phyloP scores from a whole-genome alignment of 805 yeast genomes.

The Pichia membranifaciens region DNA sequence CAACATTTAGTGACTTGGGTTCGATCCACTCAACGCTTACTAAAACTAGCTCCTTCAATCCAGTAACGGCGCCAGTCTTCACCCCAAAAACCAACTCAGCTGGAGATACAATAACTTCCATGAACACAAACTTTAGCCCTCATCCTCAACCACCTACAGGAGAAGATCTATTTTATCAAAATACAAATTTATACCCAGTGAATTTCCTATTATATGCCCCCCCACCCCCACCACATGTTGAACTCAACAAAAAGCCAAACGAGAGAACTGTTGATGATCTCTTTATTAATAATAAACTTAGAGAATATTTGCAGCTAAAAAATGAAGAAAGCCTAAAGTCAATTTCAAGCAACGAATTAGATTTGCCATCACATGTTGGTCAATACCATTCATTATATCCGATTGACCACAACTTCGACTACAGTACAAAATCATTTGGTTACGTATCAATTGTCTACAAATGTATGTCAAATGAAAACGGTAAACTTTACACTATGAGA shows the following conservation, averaged over 20 bases:
- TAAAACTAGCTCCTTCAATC: conserved; percentile 21
- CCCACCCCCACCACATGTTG: conserved; percentile 69
- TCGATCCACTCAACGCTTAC: conserved; percentile 4
- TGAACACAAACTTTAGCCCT: conserved; percentile 7
- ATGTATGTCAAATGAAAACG: conserved; percentile 73
- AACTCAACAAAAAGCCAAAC: conserved; percentile 55
- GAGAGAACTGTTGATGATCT: conserved; percentile 65
- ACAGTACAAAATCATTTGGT: conserved; percentile 40
- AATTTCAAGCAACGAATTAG: conserved; percentile 43
- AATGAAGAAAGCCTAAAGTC: conserved; percentile 74
- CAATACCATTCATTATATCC: conserved; percentile 83
- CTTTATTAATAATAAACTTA: conserved; percentile 65
- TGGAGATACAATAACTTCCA: conserved; percentile 21
- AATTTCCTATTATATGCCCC: conserved; percentile 91
- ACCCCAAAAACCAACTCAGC: conserved; percentile 31
- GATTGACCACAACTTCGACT: conserved; percentile 48
- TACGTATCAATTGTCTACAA: conserved; percentile 63
- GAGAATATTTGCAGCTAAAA: conserved; percentile 65
- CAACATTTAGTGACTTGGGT: background rate
- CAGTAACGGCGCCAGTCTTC: conserved; percentile 28
- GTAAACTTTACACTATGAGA: conserved; percentile 68
- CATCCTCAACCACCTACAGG: conserved; percentile 11
- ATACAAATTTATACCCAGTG: conserved; percentile 42
- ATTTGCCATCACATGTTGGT: conserved; percentile 71
- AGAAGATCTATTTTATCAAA: conserved; percentile 29